phyloP scores from a whole-genome alignment of 2,329 filamentous ascomycete genomes.

The Aspergillus fumigatiaffinis region DNA sequence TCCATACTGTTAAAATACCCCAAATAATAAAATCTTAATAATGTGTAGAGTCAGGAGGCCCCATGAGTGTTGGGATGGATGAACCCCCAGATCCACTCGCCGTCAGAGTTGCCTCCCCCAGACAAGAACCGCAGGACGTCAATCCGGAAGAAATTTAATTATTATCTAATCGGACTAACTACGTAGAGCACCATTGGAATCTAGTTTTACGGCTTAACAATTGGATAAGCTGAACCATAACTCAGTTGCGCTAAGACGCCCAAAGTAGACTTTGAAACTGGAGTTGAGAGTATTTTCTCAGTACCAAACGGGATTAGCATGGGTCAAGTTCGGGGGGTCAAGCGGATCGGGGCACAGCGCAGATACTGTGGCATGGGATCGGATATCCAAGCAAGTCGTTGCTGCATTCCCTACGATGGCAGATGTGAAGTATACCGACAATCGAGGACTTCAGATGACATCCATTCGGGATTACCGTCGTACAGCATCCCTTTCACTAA shows the following conservation, averaged over 20 bases:
- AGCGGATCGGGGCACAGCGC: neutral
- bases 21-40: neutral
- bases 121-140: slow-evolving; percentile 18
- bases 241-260: neutral
- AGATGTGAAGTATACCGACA: no score
- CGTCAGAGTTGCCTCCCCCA: slow-evolving; percentile 25
- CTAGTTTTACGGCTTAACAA: neutral
- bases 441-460: no score
- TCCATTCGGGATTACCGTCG: no score
- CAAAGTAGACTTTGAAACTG: neutral
- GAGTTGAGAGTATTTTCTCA: slow-evolving; percentile 2
- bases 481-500: neutral
- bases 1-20: neutral
- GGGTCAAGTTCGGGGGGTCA: slow-evolving; percentile 17
- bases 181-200: neutral
- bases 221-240: neutral
- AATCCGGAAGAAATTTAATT: slow-evolving; percentile 6
- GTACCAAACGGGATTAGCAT: slow-evolving; percentile 4
- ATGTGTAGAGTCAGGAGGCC: slow-evolving; percentile 12
- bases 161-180: neutral
- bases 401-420: no score
- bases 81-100: slow-evolving; percentile 17
- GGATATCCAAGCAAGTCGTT: neutral
- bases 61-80: slow-evolving; percentile 17
- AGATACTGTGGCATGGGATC: neutral